Base-by-base conservation (phyloP, 768 basidiomycete genomes). In the Tulasnella sp. region DNA sequence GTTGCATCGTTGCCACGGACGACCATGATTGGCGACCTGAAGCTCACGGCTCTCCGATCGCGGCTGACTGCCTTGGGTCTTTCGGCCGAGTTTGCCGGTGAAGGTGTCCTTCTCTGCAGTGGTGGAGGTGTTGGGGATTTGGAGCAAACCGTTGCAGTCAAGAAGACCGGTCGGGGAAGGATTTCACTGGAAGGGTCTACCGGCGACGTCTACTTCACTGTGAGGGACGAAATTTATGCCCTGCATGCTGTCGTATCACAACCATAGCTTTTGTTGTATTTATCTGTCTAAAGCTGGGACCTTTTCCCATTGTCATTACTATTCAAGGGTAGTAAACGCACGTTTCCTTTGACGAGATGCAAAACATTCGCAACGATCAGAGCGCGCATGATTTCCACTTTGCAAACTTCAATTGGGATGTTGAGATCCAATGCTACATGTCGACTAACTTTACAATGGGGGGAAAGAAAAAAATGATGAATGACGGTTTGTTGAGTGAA, bases 21-120 rank as follows among this genome's bases (percentile, higher is more conserved):
- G 0, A 93, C 96, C 8, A 97, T 98, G 91, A 97, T 99, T 75
- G 97, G 97, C 71, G 97, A 99, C 81, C 88, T 99, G 54, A 96
- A 97, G 82, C 86, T 99, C 37, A 96, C 95, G 0, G 88, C 89
- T 1, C 87, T 99, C 68, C 97, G 98, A 83, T 82, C 90, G n/a
- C 89, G 91, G 6, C 86, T 99, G 29, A 86, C 89, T 5, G 83
- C 89, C 1, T 84, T 94, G 2, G 91, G 91, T 12, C 90, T 99
- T 67, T 91, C 93, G 64, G 94, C 96, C 0, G 96, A 98, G 82
- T 90, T 99, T 75, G 91, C 96, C n/a, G 97, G 97, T 31, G 97
- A 99, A 84, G 97, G 97, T 85, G 92, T 97, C 11, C 86, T 99
- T 37, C 88, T 99, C 42, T 99, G 97, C 81, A 91, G 91, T 67